A percentile compares a stretch with the other conserved stretches of the same genome.
phyloP scores from a whole-genome alignment of 2,329 filamentous ascomycete genomes.

The Aspergillus hiratsukae region DNA sequence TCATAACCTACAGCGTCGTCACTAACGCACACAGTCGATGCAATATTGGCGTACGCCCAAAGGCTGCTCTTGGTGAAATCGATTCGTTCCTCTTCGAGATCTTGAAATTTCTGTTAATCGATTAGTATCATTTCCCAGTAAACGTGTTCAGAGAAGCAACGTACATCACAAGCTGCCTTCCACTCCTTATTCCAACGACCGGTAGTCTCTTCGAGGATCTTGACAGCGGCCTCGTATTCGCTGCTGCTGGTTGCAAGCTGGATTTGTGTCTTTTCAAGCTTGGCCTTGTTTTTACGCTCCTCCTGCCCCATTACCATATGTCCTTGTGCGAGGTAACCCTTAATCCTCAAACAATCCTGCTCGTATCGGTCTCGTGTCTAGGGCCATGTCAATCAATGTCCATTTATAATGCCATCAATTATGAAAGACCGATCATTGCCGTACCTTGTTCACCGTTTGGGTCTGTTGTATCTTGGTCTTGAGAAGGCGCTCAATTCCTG shows the following conservation, averaged over 20 bases:
- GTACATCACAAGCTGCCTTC: slow-evolving; percentile 83
- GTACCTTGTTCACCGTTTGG: slow-evolving; percentile 80
- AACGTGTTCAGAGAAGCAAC: slow-evolving; percentile 16
- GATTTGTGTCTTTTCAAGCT: slow-evolving; percentile 97
- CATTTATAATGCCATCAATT: neutral
- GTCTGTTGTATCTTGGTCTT: slow-evolving; percentile 94
- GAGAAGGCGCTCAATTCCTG: slow-evolving; percentile 86
- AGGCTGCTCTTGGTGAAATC: slow-evolving; percentile 97
- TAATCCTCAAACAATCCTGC: slow-evolving; percentile 96
- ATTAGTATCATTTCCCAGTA: slow-evolving; percentile 17
- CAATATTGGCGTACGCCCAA: slow-evolving; percentile 96
- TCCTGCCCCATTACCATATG: slow-evolving; percentile 99
- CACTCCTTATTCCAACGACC: slow-evolving; percentile 95
- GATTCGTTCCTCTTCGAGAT: slow-evolving; percentile 91
- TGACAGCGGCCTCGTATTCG: slow-evolving; percentile 91
- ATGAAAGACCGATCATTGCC: slow-evolving; percentile 14
- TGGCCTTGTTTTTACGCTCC: slow-evolving; percentile 97
- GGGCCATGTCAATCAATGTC: slow-evolving; percentile 7
- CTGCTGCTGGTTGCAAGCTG: slow-evolving; percentile 85
- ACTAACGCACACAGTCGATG: slow-evolving; percentile 95
- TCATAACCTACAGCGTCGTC: slow-evolving; percentile 66
- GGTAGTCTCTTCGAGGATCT: slow-evolving; percentile 90
- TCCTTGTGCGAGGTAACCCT: slow-evolving; percentile 94
- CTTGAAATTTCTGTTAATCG: slow-evolving; percentile 77
- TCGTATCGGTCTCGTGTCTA: slow-evolving; percentile 90